Evolutionary conservation across 2,329 filamentous ascomycete species (phyloP), one percentile per base, ranked within the genome.

Genomic region (Periconia macrospinosa): DNA sequence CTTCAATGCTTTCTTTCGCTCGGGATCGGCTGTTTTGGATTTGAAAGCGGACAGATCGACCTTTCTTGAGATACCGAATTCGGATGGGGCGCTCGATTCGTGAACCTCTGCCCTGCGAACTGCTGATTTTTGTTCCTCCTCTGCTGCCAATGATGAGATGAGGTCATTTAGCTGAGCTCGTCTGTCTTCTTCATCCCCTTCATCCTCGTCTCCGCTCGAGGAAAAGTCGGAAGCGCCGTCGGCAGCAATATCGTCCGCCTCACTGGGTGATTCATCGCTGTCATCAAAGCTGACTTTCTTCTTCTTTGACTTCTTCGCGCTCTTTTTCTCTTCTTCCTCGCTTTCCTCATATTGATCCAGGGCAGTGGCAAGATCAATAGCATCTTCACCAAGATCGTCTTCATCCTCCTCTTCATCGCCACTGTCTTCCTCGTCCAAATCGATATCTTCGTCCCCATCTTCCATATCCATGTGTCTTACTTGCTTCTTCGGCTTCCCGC

Each of bases 1-100:
- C 73, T 93, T 94, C 47, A 94, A 79, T 0, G 90, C 88, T 65
- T 88, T 91, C 69, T 90, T 92, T 65, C 92, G 84, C 45, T 86
- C 81, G 2, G 88, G 85, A 67, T 95, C 90, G 54, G 86, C 87
- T 45, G 91, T 81, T 13, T 86, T 85, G 20, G 86, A 80, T 45
- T 95, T 78, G 11, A 96, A 81, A 70, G 95, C 91, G 55, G 87
- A 84, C 17, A 95, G 78, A 35, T 86, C 87, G 55, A 95, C 83
- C 70, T 92, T 90, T 51, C 83, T 78, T 54, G 86, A 85, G 33
- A 83, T 72, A 10, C 82, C 78, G 65, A 82, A 80, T 30, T 89
- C 84, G 1, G 83, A 83, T 1, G 83, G 83, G n/a, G 83, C 81
- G 47, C 81, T 81, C 17, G 84, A 83, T 58, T 89, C 84, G 47